A percentile compares a stretch with the other conserved stretches of the same genome.
Evolutionary conservation across 345 rosid genomes (phyloP).

Genomic region (Bruguiera parviflora): DNA sequence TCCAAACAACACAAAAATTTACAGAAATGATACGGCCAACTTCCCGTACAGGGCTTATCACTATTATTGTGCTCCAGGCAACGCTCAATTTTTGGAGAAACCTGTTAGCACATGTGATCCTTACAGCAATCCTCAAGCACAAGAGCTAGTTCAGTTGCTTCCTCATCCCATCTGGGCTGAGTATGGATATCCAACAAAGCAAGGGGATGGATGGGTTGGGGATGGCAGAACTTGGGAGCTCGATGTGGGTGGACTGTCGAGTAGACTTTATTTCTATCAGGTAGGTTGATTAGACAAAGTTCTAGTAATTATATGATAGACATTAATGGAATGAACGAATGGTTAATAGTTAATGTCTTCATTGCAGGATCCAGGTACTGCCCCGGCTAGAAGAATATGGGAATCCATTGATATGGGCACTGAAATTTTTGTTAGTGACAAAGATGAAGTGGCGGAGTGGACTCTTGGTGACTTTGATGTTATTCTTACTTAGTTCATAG

Average conservation of each 20-base stretch:
- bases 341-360: not conserved
- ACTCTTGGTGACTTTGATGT: slow-evolving; percentile 27
- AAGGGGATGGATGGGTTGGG: slow-evolving; percentile 32
- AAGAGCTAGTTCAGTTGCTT: slow-evolving; percentile 33
- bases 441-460: slow-evolving; percentile 30
- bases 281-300: not conserved
- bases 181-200: slow-evolving; percentile 31
- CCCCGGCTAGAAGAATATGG: slow-evolving; percentile 32
- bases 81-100: slow-evolving; percentile 23
- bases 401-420: slow-evolving; percentile 31
- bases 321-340: not conserved
- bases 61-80: slow-evolving; percentile 33
- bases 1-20: slow-evolving; percentile 25
- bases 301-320: too few relatives aligned
- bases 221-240: slow-evolving; percentile 35
- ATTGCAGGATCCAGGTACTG: slow-evolving; percentile 32
- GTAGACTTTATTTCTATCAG: slow-evolving; percentile 35
- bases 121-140: slow-evolving; percentile 35
- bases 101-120: slow-evolving; percentile 31
- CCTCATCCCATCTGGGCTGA: slow-evolving; percentile 36
- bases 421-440: slow-evolving; percentile 28
- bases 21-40: slow-evolving; percentile 27
- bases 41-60: slow-evolving; percentile 34
- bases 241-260: slow-evolving; percentile 23
- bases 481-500: slow-evolving; percentile 15